phyloP scores from a whole-genome alignment of 1,284 basidiomycete species.

The Salmacisia buchloeana region DNA sequence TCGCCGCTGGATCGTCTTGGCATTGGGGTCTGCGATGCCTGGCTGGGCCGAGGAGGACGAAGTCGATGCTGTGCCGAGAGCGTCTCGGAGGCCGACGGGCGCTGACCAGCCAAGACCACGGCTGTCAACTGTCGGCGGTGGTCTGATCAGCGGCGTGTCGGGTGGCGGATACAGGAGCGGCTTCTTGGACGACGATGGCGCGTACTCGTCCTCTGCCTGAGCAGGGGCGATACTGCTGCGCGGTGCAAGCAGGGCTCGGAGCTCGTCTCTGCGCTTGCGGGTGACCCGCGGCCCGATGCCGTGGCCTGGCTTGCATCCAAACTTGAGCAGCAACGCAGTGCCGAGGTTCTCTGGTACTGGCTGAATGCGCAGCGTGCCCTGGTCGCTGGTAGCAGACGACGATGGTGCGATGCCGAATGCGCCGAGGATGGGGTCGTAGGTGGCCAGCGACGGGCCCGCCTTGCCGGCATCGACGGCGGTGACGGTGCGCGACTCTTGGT shows the following conservation, averaged over 20 bases:
- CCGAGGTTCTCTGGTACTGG: conserved; percentile 16
- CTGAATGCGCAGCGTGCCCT: background rate
- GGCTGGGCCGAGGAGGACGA: background rate
- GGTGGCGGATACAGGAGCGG: conserved; percentile 81
- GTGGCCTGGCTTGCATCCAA: conserved; percentile 90
- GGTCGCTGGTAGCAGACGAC: conserved; percentile 47
- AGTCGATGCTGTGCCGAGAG: background rate
- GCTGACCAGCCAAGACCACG: conserved; percentile 74
- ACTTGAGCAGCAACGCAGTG: conserved; percentile 70
- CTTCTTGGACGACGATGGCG: conserved; percentile 65
- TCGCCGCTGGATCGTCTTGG: conserved; percentile 52
- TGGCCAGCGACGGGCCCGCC: too few species aligned
- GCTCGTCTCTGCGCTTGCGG: conserved; percentile 7
- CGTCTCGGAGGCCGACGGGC: conserved; percentile 60
- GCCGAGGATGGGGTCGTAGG: conserved; percentile 22
- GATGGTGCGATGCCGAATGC: conserved; percentile 57
- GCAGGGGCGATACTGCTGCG: background rate
- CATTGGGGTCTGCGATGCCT: conserved; percentile 58
- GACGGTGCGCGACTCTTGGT: conserved; percentile 68
- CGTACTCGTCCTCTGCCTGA: conserved; percentile 1
- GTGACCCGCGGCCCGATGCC: conserved; percentile 14
- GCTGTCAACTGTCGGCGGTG: conserved; percentile 66
- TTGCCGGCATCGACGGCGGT: too few species aligned
- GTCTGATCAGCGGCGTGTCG: conserved; percentile 65
- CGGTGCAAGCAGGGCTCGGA: background rate